These are phyloP conservation scores for Aciculosporium take DNA, from an alignment of 2,329 filamentous ascomycete species.

Conservation along the genomic window DNA sequence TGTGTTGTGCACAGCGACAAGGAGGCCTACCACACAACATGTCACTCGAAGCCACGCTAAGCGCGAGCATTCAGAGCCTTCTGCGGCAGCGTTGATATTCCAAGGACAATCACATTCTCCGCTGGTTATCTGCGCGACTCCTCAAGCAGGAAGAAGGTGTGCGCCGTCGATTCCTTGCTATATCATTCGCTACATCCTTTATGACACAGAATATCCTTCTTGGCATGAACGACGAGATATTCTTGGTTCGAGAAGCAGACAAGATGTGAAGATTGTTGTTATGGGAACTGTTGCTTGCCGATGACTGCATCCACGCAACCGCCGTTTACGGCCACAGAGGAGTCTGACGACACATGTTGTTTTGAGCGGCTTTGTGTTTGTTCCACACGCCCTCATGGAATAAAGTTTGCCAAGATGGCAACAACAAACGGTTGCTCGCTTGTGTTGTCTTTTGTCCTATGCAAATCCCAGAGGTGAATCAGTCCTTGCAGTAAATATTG, in stretches of 20 bases:
- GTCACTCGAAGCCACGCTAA: slow-evolving; percentile 5
- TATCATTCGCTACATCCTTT: slow-evolving; percentile 24
- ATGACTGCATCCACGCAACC: no score
- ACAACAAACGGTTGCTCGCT: slow-evolving; percentile 14
- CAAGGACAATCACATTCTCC: neutral
- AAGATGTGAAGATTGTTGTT: slow-evolving; percentile 31
- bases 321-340: slow-evolving; percentile 25
- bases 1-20: no score
- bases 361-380: slow-evolving; percentile 30
- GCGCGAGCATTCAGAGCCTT: no score
- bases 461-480: neutral
- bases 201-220: slow-evolving; percentile 25
- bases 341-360: slow-evolving; percentile 23
- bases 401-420: slow-evolving; percentile 17
- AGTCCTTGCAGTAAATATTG: no score
- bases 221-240: slow-evolving; percentile 27
- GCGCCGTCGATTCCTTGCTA: slow-evolving; percentile 27
- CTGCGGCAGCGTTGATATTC: slow-evolving; percentile 8
- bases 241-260: slow-evolving; percentile 25
- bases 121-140: slow-evolving; percentile 12
- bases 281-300: no score
- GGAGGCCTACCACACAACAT: no score
- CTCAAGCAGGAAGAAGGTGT: slow-evolving; percentile 16
- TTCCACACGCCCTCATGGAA: slow-evolving; percentile 19
- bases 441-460: slow-evolving; percentile 1